Evolutionary conservation across 2,329 filamentous ascomycete species (phyloP), one percentile per base, ranked within the genome.

Genomic region (Hypoxylon sp.): DNA sequence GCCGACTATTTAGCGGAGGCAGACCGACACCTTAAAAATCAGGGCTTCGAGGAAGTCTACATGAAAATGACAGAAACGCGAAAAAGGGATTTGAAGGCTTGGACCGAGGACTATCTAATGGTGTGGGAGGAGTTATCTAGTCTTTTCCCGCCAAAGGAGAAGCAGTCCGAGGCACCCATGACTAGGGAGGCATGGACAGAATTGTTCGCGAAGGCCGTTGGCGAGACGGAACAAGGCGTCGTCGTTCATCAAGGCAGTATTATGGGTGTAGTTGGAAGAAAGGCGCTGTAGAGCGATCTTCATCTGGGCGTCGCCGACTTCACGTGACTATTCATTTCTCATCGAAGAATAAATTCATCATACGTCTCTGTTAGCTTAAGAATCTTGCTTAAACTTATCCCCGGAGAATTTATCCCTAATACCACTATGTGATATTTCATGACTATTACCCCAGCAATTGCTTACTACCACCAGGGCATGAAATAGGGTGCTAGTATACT

Each of bases 101-200:
- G 71, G 72, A 75, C 75, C 0, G 73, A 76, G 2, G 63, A 75
- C 34, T 74, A 72, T 38, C 43, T 76, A 13, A 74, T 75, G 70
- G 72, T 75, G 1, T 75, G 73, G 57, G 68, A 74, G 36, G 74
- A 76, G 17, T 52, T 74, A 0, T 53, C 64, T 4, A 58, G 66
- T 0, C 62, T 68, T n/a, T 74, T 73, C 32, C 69, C 72, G 3
- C 52, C 69, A 2, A 69, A 69, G 58, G 63, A 66, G 4, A 19
- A 63, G 13, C 46, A 57, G 2, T 67, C 72, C 1, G 11, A 72
- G 5, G 69, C 69, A 3, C 66, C 72, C 6, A 41, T 74, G 34
- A 70, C 73, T 2, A 48, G 65, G 9, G 74, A 76, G 48, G 13
- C 50, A 2, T 76, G 67, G 64, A 23, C 51, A 3, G 63, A 72